These are phyloP conservation scores for Remersonia thermophila DNA, from an alignment of 2,329 filamentous ascomycete species.

Conservation along the genomic window DNA sequence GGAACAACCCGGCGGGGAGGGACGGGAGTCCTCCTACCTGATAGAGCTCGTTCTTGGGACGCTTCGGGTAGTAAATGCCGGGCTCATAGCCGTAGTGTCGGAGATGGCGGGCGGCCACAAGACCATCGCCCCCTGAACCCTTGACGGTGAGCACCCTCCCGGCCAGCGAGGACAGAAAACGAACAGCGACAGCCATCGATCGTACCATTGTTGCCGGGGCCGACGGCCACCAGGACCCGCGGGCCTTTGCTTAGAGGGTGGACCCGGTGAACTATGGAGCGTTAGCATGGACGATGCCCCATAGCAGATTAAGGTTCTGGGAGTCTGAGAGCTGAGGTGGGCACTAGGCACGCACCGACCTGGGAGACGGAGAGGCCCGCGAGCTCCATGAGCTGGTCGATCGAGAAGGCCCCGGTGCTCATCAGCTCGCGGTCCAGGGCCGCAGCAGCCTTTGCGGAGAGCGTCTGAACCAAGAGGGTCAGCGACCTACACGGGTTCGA, in stretches of 20 bases:
- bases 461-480: constrained; percentile 45
- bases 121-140: constrained; percentile 74
- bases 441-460: constrained; percentile 76
- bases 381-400: constrained; percentile 95
- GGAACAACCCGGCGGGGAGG: too few species aligned
- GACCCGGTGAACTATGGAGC: constrained; percentile 60
- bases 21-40: constrained; percentile 41
- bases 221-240: constrained; percentile 77
- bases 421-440: constrained; percentile 91
- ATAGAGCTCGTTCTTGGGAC: constrained; percentile 81
- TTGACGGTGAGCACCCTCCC: constrained; percentile 13
- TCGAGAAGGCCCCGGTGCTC: constrained; percentile 73
- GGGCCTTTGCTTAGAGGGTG: constrained; percentile 63
- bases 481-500: not conserved
- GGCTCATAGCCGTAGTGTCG: constrained; percentile 85
- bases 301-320: too few species aligned
- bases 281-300: too few species aligned
- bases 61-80: constrained; percentile 84
- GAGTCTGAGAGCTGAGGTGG: not conserved
- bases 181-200: not conserved
- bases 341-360: constrained; percentile 58
- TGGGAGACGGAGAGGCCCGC: constrained; percentile 89
- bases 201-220: constrained; percentile 62
- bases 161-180: constrained; percentile 6
- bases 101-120: constrained; percentile 87